Evolutionary conservation across 192 early-diverging fungal genomes (phyloP), one percentile per base, ranked within the genome.

Genomic region (Chytriomyces confervae): DNA sequence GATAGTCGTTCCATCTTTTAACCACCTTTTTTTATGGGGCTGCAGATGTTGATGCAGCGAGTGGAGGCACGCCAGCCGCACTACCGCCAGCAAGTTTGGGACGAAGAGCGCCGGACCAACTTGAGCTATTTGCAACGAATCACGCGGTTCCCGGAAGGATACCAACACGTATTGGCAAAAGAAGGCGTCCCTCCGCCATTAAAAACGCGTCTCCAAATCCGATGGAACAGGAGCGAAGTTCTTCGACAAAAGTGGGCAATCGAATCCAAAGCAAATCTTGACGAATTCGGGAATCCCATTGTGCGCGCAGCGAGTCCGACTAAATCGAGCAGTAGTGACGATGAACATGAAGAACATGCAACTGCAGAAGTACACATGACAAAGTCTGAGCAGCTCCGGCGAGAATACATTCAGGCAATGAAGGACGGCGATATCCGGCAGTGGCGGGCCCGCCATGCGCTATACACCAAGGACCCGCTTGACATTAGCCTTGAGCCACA

Each of bases 51-150:
- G 8, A 61, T 82, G 50, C 64, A 84, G 68, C 76, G 86, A n/a
- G 64, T 87, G 8, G 75, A 81, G 57, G 69, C 64, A 36, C 36
- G 75, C 10, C 51, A 48, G 27, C 82, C 86, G 7, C 68, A 79
- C 36, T 87, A 87, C 77, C 77, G 79, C 46, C 62, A 81, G 20
- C 72, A 81, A 64, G 62, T 77, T 20, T 87, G 86, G 86, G 60
- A 69, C 24, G 81, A 84, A 69, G 86, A 85, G 20, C 75, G 83
- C 18, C 72, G 80, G n/a, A 76, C 79, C 47, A 84, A 87, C 72
- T 75, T 87, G 24, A 16, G 45, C 3, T 83, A 84, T 62, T 68
- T 87, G 0, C 77, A 81, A 29, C 79, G 83, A 47, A 84, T 81
- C 23, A 50, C 84, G 3, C 66, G 79, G 6, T 86, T 77, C 63